A percentile compares a stretch with the other conserved stretches of the same genome.
Evolutionary conservation across 139 green algal genomes (phyloP).

Genomic region (Tetraselmis striata): DNA sequence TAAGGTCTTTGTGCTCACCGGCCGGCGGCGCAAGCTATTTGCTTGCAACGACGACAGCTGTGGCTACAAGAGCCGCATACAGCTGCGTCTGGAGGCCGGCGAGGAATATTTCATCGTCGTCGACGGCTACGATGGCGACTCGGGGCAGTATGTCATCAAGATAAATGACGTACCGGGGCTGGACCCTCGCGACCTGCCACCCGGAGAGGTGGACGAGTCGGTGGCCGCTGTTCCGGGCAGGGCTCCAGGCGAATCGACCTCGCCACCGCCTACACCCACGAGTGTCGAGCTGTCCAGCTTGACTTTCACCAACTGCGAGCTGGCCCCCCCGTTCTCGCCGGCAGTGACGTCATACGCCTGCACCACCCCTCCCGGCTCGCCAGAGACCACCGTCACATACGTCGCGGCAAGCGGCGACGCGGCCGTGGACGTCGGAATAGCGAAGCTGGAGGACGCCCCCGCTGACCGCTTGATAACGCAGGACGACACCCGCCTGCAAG

Average conservation of each 20-base stretch:
- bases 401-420: background rate
- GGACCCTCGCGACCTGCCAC: background rate
- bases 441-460: too few relatives aligned
- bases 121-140: conserved; percentile 26
- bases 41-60: conserved; percentile 36
- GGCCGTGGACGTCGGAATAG: background rate
- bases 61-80: conserved; percentile 21
- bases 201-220: background rate
- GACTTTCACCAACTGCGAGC: background rate
- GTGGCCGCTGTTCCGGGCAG: background rate
- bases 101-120: conserved; percentile 36
- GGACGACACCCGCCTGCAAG: too few relatives aligned
- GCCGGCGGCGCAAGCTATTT: background rate
- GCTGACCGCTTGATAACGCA: too few relatives aligned
- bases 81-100: conserved; percentile 18
- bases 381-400: background rate
- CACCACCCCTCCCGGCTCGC: background rate
- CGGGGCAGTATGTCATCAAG: conserved; percentile 28
- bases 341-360: background rate
- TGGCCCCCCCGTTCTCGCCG: background rate
- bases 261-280: background rate
- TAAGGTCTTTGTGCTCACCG: conserved; percentile 27
- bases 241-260: background rate
- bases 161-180: background rate
- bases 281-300: background rate